These are phyloP conservation scores for Fusarium torulosum DNA, from an alignment of 2,329 filamentous ascomycete genomes.

Conservation along the genomic window DNA sequence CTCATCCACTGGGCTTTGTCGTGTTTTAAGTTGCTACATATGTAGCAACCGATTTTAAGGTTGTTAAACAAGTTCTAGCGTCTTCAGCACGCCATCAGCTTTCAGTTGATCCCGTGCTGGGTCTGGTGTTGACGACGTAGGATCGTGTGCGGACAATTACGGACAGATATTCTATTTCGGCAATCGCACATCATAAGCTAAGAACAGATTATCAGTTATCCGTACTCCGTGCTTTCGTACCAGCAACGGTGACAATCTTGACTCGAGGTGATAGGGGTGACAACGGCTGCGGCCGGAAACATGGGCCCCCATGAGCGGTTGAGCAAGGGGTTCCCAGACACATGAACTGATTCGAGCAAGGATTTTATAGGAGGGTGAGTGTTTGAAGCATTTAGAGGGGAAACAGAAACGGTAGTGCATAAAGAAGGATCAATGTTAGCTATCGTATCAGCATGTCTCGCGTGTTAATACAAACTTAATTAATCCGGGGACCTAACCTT, in stretches of 20 bases:
- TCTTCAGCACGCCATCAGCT: background rate
- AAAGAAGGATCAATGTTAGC: constrained; percentile 23
- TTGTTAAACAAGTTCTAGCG: constrained; percentile 1
- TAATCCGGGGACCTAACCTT: constrained; percentile 2
- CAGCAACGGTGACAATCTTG: constrained; percentile 25
- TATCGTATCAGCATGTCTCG: background rate
- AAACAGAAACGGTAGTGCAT: constrained; percentile 21
- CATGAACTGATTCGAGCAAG: constrained; percentile 41
- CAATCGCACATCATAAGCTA: constrained; percentile 20
- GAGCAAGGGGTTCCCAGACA: constrained; percentile 14
- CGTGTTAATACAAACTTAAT: background rate
- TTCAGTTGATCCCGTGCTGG: background rate
- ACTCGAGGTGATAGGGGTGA: constrained; percentile 4
- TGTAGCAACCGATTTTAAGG: background rate
- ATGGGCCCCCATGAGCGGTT: constrained; percentile 18
- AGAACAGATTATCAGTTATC: background rate
- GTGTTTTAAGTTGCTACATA: background rate
- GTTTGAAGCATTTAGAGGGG: constrained; percentile 6
- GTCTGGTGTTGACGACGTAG: background rate
- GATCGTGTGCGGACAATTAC: background rate
- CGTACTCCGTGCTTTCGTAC: constrained; percentile 10
- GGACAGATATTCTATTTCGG: constrained; percentile 31
- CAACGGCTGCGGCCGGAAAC: constrained; percentile 18
- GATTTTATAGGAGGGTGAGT: constrained; percentile 14
- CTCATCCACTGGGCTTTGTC: background rate